Evolutionary conservation across 495 filamentous ascomycete genomes (phyloP).

Genomic region (Trichodelitschia bisporula): DNA sequence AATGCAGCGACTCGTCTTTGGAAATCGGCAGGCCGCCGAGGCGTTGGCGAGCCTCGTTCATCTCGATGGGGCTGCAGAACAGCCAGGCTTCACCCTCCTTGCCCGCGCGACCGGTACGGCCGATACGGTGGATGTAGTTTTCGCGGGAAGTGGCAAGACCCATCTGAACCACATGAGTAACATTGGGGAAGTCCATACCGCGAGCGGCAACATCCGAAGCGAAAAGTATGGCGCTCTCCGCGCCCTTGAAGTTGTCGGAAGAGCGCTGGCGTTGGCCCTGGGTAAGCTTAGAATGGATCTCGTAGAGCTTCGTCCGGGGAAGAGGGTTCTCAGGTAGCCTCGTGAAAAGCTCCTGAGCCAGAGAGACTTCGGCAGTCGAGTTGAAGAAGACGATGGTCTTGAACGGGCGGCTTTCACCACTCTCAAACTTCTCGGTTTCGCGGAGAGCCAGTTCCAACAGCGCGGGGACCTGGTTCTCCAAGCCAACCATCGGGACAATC

Average conservation of each 20-base stretch:
- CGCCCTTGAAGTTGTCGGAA: conserved; percentile 44
- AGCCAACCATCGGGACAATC: conserved; percentile 32
- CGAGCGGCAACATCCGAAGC: conserved; percentile 87
- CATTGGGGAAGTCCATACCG: conserved; percentile 92
- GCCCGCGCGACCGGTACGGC: conserved; percentile 44
- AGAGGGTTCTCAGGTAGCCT: conserved; percentile 8
- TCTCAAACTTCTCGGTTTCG: conserved; percentile 18
- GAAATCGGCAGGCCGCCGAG: conserved; percentile 43
- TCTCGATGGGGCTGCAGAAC: conserved; percentile 36
- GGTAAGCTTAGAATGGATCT: conserved; percentile 55
- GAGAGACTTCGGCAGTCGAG: conserved; percentile 42
- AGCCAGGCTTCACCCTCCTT: conserved; percentile 65
- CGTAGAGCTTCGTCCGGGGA: conserved; percentile 5
- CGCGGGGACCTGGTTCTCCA: conserved; percentile 55
- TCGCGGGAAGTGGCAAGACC: conserved; percentile 47
- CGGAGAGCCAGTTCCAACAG: conserved; percentile 48
- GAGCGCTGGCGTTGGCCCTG: conserved; percentile 39
- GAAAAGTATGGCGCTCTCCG: conserved; percentile 47
- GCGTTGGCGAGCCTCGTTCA: conserved; percentile 19
- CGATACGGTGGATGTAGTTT: conserved; percentile 74
- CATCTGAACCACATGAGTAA: conserved; percentile 73
- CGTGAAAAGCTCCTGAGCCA: conserved; percentile 27
- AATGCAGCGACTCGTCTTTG: conserved; percentile 26
- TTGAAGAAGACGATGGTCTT: conserved; percentile 86
- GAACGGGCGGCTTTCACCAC: conserved; percentile 33